A percentile compares a stretch with the other conserved stretches of the same genome.
Conservation (phyloP, 495 filamentous ascomycete genomes). For the Extremus antarcticus region DNA sequence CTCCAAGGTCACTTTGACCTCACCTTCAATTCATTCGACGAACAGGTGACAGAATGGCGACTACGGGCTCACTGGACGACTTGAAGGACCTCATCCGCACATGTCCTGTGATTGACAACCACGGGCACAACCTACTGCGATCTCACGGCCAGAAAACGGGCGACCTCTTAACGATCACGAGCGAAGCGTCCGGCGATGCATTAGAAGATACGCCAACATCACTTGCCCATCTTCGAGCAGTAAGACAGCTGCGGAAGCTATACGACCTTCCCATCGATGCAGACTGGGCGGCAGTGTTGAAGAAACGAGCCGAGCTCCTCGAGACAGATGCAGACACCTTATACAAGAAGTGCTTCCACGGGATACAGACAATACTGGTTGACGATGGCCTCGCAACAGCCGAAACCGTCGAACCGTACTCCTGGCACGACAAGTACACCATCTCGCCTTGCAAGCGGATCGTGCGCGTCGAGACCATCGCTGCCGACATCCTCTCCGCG, state of each 20-base stretch:
- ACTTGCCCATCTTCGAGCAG: constrained; percentile 59
- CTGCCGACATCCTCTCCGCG: constrained; percentile 40
- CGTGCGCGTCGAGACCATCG: constrained; percentile 72
- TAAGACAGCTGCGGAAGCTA: constrained; percentile 53
- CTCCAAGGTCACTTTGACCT: background rate
- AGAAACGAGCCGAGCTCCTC: constrained; percentile 31
- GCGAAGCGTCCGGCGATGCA: constrained; percentile 62
- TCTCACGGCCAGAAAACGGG: constrained; percentile 32
- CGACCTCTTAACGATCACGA: constrained; percentile 49
- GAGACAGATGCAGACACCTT: constrained; percentile 48
- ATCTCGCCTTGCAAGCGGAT: constrained; percentile 57
- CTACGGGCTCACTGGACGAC: constrained; percentile 19
- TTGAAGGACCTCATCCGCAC: constrained; percentile 44
- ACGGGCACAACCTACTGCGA: constrained; percentile 69
- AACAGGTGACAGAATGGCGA: background rate
- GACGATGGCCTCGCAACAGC: constrained; percentile 60
- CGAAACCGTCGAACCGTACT: constrained; percentile 47
- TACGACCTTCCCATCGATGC: constrained; percentile 55
- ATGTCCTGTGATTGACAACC: constrained; percentile 78
- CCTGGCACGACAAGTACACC: constrained; percentile 63
- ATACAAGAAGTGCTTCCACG: constrained; percentile 53
- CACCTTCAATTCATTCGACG: background rate
- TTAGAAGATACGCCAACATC: constrained; percentile 48
- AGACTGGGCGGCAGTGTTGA: constrained; percentile 48
- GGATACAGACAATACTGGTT: constrained; percentile 65